A percentile compares a stretch with the other conserved stretches of the same genome.
These are phyloP conservation scores for Coemansia sp. DNA, from an alignment of 192 early-diverging fungal genomes.

Conservation along the genomic window DNA sequence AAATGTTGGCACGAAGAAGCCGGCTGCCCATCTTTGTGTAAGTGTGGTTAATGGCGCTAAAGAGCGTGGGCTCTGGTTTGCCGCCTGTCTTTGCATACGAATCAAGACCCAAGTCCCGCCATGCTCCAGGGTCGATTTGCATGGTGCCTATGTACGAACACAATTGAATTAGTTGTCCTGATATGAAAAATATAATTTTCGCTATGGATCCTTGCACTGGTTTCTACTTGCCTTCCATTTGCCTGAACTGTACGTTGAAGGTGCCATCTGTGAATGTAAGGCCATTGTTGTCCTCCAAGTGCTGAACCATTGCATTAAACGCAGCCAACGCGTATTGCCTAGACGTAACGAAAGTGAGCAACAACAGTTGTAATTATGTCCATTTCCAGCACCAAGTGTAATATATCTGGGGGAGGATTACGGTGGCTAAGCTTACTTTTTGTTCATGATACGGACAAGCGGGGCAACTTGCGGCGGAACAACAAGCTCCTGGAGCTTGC, in stretches of 20 bases:
- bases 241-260: conserved; percentile 29
- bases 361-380: background rate
- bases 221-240: conserved; percentile 38
- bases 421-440: conserved; percentile 18
- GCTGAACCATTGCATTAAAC: conserved; percentile 34
- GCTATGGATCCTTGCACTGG: no score
- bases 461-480: conserved; percentile 19
- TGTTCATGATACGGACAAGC: conserved; percentile 23
- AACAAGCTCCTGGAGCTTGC: conserved; percentile 18
- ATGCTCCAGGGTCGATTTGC: conserved; percentile 53
- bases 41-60: conserved; percentile 41
- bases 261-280: conserved; percentile 19
- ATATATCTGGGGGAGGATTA: no score
- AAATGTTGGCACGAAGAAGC: conserved; percentile 72
- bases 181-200: no score
- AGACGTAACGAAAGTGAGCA: background rate
- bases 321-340: conserved; percentile 51
- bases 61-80: conserved; percentile 17
- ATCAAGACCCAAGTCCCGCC: conserved; percentile 38
- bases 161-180: no score
- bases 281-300: conserved; percentile 23
- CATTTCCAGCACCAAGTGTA: no score
- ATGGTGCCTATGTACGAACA: conserved; percentile 28
- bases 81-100: conserved; percentile 5
- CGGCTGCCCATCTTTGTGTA: conserved; percentile 55